Evolutionary conservation across 345 rosid species (phyloP).

Genomic region (Kandelia obovata): DNA sequence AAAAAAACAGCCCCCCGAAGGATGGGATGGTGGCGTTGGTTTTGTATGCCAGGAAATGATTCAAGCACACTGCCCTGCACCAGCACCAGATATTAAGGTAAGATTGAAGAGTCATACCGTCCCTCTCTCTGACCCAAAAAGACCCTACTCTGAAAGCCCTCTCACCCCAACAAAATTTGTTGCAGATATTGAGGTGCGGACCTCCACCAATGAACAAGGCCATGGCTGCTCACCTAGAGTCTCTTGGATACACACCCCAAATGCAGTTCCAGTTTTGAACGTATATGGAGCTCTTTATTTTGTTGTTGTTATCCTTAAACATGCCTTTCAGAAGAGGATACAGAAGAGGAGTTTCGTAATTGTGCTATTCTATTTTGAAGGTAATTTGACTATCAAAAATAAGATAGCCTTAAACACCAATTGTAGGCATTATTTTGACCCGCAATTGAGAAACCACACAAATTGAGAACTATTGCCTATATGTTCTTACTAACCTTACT

Average conservation of each 20-base stretch:
- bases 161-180: background rate
- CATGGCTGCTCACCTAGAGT: slow-evolving; percentile 28
- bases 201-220: slow-evolving; percentile 36
- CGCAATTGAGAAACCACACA: too few species aligned
- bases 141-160: background rate
- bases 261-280: slow-evolving; percentile 29
- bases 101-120: background rate
- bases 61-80: slow-evolving; percentile 21
- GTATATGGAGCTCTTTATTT: background rate
- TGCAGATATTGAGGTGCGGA: slow-evolving; percentile 26
- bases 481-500: too few species aligned
- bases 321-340: too few species aligned
- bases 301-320: background rate
- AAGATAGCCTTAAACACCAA: too few species aligned
- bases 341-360: too few species aligned
- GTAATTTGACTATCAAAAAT: too few species aligned
- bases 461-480: too few species aligned
- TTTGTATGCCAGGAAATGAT: slow-evolving; percentile 26
- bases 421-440: too few species aligned
- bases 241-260: slow-evolving; percentile 23
- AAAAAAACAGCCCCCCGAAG: slow-evolving; percentile 25
- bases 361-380: too few species aligned
- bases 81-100: slow-evolving; percentile 25
- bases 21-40: slow-evolving; percentile 30
- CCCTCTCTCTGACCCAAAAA: background rate